These are phyloP conservation scores for Trifolium pratense DNA, from an alignment of 306 rosid species.

Conservation along the genomic window DNA sequence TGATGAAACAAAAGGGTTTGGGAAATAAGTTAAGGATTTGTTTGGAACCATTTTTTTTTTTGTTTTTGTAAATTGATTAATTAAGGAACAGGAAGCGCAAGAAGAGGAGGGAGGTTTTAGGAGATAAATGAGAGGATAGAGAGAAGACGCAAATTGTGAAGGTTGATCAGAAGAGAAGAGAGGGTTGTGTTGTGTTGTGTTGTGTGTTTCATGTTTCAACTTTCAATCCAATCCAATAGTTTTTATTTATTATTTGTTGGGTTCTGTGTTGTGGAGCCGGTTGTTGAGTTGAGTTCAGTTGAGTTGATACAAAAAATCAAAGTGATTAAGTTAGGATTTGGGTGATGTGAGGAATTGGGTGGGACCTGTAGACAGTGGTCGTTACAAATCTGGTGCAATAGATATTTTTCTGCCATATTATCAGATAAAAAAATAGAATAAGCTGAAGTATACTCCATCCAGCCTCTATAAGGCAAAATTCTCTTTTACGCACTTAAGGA, in stretches of 20 bases:
- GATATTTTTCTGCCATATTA: too few relatives aligned
- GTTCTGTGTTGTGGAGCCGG: not conserved
- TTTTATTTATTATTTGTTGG: not conserved
- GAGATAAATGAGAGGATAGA: too few relatives aligned
- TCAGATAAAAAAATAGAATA: too few relatives aligned
- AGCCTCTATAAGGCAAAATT: too few relatives aligned
- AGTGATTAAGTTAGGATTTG: slow-evolving; percentile 2
- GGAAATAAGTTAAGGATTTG: not conserved
- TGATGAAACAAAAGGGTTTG: too few relatives aligned
- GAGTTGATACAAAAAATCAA: not conserved
- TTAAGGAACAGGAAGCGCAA: too few relatives aligned
- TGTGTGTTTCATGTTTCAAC: too few relatives aligned
- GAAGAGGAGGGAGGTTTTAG: too few relatives aligned
- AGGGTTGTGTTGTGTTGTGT: not conserved
- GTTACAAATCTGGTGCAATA: not conserved
- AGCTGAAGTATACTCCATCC: too few relatives aligned
- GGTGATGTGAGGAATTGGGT: not conserved
- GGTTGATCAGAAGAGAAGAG: too few relatives aligned
- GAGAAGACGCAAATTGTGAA: not conserved
- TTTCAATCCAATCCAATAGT: not conserved
- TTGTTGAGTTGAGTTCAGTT: not conserved
- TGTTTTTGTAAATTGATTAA: too few relatives aligned
- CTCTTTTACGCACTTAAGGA: too few relatives aligned
- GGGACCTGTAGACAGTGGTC: not conserved
- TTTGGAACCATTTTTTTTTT: not conserved